These are phyloP conservation scores for Cystobasidiaceae sp. DNA, from an alignment of 1,284 basidiomycete genomes.

Conservation along the genomic window DNA sequence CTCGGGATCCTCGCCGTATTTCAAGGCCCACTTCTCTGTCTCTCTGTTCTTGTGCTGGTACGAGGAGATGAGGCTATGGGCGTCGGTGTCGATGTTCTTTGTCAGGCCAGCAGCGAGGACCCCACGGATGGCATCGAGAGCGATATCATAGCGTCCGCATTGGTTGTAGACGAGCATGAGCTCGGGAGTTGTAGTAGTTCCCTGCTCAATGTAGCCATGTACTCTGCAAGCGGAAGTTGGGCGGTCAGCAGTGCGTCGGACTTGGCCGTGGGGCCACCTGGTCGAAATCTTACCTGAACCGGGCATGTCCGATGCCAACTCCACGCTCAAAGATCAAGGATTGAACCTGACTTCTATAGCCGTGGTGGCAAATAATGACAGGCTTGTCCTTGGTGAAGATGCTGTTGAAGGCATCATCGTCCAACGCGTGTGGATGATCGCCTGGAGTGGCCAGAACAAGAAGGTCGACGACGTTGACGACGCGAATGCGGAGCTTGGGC, in stretches of 20 bases:
- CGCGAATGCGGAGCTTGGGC: conserved; percentile 43
- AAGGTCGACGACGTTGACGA: conserved; percentile 54
- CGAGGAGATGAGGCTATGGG: conserved; percentile 45
- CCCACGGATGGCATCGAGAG: conserved; percentile 48
- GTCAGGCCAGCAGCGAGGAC: not conserved
- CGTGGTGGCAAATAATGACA: conserved; percentile 67
- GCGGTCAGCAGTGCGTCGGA: too few species aligned
- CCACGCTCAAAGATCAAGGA: conserved; percentile 33
- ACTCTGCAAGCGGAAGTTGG: too few species aligned
- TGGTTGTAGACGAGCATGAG: conserved; percentile 51
- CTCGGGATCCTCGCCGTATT: conserved; percentile 39
- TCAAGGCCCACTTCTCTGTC: conserved; percentile 48
- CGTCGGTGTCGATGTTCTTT: conserved; percentile 43
- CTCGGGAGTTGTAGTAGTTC: conserved; percentile 52
- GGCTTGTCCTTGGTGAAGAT: conserved; percentile 48
- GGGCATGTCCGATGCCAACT: conserved; percentile 46
- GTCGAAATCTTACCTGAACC: too few species aligned
- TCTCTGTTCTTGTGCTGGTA: conserved; percentile 48
- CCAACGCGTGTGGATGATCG: conserved; percentile 73
- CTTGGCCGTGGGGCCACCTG: too few species aligned
- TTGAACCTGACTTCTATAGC: conserved; percentile 51
- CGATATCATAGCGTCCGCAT: conserved; percentile 50
- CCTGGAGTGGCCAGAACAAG: conserved; percentile 63
- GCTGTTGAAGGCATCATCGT: conserved; percentile 54
- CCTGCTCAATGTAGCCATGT: conserved; percentile 48